Evolutionary conservation across 805 yeast genomes (phyloP), one percentile per base, ranked within the genome.

Genomic region (Lipomyces orientalis): DNA sequence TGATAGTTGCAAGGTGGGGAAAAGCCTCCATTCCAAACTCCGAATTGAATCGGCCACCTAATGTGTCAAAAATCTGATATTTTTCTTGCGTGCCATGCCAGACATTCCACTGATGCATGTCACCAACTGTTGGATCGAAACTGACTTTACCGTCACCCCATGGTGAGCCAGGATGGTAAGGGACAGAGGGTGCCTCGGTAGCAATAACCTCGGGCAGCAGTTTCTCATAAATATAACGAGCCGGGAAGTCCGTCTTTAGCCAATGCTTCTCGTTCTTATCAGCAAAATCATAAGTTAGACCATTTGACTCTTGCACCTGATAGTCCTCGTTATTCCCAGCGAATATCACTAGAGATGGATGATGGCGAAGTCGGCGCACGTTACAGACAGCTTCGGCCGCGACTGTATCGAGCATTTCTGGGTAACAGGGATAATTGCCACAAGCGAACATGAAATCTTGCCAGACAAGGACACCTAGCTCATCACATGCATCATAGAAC

Each of bases 361-460:
- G 77, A 64, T 81, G 79, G 69, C 85, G 75, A 62, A 85, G 71
- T 60, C 87, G 70, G 58, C 70, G 73, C 51, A 85, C 73, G 67
- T 84, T 85, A 61, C 76, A 74, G 22, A 64, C 71, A 0, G 78
- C 80, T 68, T 85, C 88, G 10, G 70, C 64, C 9, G 69, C 49
- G 2, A 85, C 84, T 56, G 73, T 74, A 4, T 72, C 74, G 25
- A 78, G 70, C 67, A 83, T 83, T 10, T 71, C 75, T 2, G 73
- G 73, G 68, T 81, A 78, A 2, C 79, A 83, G 2, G 87, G 87
- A 67, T 85, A 85, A 60, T 81, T 84, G 1, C 86, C 87, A 76
- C 88, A 85, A 1, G 85, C 87, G 77, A 85, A 85, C 86, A 84
- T 81, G 73, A 85, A 83, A 71, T 85, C 88, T 62, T 85, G 87